These are phyloP conservation scores for Globisporangium canariense DNA, from an alignment of 352 stramenopile genomes.

Conservation along the genomic window DNA sequence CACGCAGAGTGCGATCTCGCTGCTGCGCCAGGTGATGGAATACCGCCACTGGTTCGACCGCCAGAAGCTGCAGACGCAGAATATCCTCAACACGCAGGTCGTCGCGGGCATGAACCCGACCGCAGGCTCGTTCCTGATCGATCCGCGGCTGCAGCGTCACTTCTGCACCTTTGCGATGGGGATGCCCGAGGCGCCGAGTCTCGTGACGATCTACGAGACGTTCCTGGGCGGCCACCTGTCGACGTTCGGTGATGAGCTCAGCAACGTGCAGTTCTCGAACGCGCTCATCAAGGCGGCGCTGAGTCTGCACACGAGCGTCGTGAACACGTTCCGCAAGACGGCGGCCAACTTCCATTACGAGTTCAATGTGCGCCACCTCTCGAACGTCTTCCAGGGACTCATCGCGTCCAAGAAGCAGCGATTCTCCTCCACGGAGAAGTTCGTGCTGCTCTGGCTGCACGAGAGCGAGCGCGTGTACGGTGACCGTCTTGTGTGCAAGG, in stretches of 20 bases:
- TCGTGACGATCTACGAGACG: conserved; percentile 96
- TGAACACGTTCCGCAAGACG: conserved; percentile 93
- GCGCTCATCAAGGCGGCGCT: conserved; percentile 93
- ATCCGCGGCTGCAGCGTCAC: conserved; percentile 93
- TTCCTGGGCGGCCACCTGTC: conserved; percentile 93
- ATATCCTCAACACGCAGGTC: conserved; percentile 94
- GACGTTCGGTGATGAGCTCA: conserved; percentile 87
- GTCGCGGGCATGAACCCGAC: conserved; percentile 96
- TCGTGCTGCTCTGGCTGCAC: conserved; percentile 94
- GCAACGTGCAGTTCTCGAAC: conserved; percentile 83
- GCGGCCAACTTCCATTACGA: conserved; percentile 97
- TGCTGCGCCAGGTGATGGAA: conserved; percentile 95
- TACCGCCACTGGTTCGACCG: conserved; percentile 94
- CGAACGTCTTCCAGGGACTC: conserved; percentile 95
- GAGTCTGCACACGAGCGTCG: conserved; percentile 88
- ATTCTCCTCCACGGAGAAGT: conserved; percentile 91
- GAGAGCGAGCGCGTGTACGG: conserved; percentile 96
- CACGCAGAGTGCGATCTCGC: conserved; percentile 93
- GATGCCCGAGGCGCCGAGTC: conserved; percentile 90
- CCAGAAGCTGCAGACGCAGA: conserved; percentile 91
- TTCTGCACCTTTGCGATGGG: conserved; percentile 96
- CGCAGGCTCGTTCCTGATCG: conserved; percentile 92
- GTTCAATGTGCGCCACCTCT: conserved; percentile 96
- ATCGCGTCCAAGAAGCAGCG: conserved; percentile 92
- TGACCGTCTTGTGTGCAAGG: conserved; percentile 91